These are phyloP conservation scores for Diplotaxis tenuifolia DNA, from an alignment of 345 rosid genomes.

Conservation along the genomic window DNA sequence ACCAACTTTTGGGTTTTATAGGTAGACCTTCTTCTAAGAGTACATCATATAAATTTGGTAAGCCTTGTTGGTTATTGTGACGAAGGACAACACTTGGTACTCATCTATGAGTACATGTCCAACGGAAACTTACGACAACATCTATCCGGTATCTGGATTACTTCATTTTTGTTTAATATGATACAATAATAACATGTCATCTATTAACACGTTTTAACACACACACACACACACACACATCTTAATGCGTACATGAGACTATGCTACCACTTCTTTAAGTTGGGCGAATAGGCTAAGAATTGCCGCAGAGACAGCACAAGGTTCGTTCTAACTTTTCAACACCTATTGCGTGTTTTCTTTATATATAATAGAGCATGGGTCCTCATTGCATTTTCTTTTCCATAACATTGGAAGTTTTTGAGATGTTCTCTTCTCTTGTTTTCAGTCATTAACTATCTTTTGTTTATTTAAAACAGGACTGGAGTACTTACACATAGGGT, in stretches of 20 bases:
- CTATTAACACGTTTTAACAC: not conserved
- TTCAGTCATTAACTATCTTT: no score
- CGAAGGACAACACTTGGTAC: not conserved
- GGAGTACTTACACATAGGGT: not conserved
- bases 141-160: not conserved
- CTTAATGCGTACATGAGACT: not conserved
- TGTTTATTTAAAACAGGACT: not conserved
- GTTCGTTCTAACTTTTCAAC: not conserved
- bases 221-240: not conserved
- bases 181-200: not conserved
- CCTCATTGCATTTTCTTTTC: not conserved
- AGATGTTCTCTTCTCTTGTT: no score
- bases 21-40: not conserved
- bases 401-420: no score
- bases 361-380: not conserved
- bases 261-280: not conserved
- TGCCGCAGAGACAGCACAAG: not conserved
- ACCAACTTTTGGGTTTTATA: not conserved
- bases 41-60: not conserved
- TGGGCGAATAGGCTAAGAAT: not conserved
- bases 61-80: not conserved
- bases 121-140: not conserved
- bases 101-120: not conserved
- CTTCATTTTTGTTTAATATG: not conserved
- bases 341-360: not conserved